phyloP scores from a whole-genome alignment of 2,329 filamentous ascomycete genomes.

The Fusarium sp. region DNA sequence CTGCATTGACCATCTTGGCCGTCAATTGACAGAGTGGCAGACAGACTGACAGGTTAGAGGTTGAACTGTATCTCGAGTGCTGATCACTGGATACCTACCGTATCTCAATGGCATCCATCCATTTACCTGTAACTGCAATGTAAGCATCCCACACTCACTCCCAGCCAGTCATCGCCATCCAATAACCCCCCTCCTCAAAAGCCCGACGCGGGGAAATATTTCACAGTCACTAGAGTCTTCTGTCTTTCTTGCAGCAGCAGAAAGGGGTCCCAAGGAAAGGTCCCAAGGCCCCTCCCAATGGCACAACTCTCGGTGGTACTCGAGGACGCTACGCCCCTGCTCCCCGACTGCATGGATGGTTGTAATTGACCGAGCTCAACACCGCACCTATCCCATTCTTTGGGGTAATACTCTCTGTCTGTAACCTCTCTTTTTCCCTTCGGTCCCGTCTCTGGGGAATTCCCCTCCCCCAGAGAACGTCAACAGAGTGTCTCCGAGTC shows the following conservation, averaged over 20 bases:
- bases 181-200: constrained; percentile 19
- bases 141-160: too few relatives aligned
- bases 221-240: too few relatives aligned
- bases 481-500: constrained; percentile 43
- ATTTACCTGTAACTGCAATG: too few relatives aligned
- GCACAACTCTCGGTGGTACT: constrained; percentile 55
- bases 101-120: too few relatives aligned
- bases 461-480: constrained; percentile 33
- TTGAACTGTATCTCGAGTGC: not conserved
- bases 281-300: constrained; percentile 33
- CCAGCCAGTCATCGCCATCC: constrained; percentile 15
- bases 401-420: constrained; percentile 22
- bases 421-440: constrained; percentile 2
- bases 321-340: constrained; percentile 47
- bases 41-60: too few relatives aligned
- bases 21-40: too few relatives aligned
- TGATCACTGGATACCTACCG: too few relatives aligned
- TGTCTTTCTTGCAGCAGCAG: too few relatives aligned
- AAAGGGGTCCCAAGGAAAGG: constrained; percentile 16
- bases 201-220: constrained; percentile 41
- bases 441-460: constrained; percentile 9
- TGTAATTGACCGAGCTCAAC: constrained; percentile 49
- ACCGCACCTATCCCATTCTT: constrained; percentile 31
- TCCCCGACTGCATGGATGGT: constrained; percentile 43
- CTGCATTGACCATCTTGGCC: not conserved